Evolutionary conservation across 768 basidiomycete genomes (phyloP).

Genomic region (Podaxis sp.): DNA sequence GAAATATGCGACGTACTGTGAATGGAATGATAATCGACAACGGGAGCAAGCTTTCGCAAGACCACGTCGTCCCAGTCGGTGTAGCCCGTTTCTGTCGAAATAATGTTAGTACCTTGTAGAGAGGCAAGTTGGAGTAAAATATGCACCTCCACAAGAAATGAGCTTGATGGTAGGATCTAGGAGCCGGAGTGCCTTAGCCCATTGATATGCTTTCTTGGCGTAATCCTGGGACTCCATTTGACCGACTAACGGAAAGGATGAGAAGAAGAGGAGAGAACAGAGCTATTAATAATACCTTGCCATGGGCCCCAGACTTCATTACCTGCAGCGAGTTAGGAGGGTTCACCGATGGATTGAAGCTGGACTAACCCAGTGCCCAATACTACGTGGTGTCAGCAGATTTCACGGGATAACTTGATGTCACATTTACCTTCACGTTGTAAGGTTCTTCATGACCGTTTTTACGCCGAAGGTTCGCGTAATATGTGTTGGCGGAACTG

Average conservation of each 20-base stretch:
- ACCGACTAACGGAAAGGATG: conserved; percentile 32
- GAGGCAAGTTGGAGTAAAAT: conserved; percentile 5
- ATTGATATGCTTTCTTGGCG: conserved; percentile 50
- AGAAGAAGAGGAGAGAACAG: background rate
- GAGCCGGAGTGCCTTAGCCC: conserved; percentile 56
- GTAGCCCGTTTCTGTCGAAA: conserved; percentile 31
- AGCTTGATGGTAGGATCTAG: conserved; percentile 54
- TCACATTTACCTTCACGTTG: conserved; percentile 32
- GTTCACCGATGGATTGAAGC: background rate
- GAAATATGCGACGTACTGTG: conserved; percentile 24
- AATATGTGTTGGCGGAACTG: conserved; percentile 37
- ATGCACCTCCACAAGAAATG: conserved; percentile 48
- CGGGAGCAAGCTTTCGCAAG: conserved; percentile 35
- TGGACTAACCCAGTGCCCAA: conserved; percentile 28
- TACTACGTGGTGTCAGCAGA: conserved; percentile 18
- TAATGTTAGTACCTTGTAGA: conserved; percentile 13
- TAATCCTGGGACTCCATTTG: conserved; percentile 53
- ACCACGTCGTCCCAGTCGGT: conserved; percentile 40
- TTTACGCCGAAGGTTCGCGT: conserved; percentile 54
- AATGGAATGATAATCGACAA: conserved; percentile 48
- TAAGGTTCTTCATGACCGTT: conserved; percentile 55
- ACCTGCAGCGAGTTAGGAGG: conserved; percentile 28
- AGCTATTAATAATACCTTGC: conserved; percentile 29
- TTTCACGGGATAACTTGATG: background rate
- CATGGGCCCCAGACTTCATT: conserved; percentile 58